A percentile compares a stretch with the other conserved stretches of the same genome.
Conservation (phyloP, 768 basidiomycete genomes). For the Mycena galopus region DNA sequence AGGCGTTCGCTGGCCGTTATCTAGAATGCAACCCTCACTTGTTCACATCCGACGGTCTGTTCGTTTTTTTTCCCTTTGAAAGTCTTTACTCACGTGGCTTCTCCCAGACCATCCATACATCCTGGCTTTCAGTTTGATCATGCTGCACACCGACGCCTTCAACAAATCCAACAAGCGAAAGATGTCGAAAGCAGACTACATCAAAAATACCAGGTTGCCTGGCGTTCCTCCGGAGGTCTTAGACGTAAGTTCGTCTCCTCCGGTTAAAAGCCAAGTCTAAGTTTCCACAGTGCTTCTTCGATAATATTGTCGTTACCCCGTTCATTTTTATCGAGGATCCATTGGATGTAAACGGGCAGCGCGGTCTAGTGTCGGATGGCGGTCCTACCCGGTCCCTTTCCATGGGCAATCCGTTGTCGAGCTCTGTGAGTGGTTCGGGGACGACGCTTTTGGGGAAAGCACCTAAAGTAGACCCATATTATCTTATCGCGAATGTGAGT, state of each 20-base stretch:
- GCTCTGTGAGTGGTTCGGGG: constrained; percentile 39
- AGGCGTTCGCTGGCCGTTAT: constrained; percentile 92
- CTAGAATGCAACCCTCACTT: constrained; percentile 84
- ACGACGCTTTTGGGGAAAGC: constrained; percentile 64
- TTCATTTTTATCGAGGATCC: constrained; percentile 98
- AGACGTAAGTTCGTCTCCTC: constrained; percentile 68
- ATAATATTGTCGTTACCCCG: constrained; percentile 95
- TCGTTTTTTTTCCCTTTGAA: background rate
- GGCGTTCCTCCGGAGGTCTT: constrained; percentile 87
- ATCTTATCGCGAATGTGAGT: constrained; percentile 84
- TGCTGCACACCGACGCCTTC: constrained; percentile 98
- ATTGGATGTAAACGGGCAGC: constrained; percentile 73
- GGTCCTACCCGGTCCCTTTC: constrained; percentile 53
- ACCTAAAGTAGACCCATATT: constrained; percentile 91
- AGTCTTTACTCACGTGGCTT: constrained; percentile 2
- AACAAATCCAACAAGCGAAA: constrained; percentile 98
- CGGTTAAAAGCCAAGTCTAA: constrained; percentile 1
- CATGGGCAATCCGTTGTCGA: constrained; percentile 46
- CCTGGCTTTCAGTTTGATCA: constrained; percentile 96
- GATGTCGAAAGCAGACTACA: constrained; percentile 95
- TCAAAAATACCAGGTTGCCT: constrained; percentile 91
- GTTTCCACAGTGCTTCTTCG: constrained; percentile 84
- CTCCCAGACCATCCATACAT: constrained; percentile 91
- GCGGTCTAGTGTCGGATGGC: constrained; percentile 60
- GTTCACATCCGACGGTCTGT: constrained; percentile 81